Percentiles rank a stretch among this genome's conserved stretches.
phyloP scores from a whole-genome alignment of 1,139 yeast species.

The Suhomyces choctaworum region DNA sequence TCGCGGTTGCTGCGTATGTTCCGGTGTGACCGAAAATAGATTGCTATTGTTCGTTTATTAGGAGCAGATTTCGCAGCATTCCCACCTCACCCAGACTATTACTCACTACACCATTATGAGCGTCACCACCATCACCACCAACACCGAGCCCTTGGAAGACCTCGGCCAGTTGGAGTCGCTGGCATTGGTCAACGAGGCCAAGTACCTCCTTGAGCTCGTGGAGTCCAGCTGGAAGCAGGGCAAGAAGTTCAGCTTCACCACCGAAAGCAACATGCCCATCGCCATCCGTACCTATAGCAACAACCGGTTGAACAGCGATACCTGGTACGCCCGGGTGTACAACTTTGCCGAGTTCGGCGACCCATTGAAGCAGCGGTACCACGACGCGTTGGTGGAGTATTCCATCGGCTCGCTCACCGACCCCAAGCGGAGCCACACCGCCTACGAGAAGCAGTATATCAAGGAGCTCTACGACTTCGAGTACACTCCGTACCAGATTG shows the following conservation, averaged over 20 bases:
- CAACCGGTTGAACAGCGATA: slow-evolving; percentile 18
- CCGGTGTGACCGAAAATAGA: too few relatives aligned
- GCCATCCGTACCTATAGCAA: slow-evolving; percentile 19
- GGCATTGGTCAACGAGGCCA: slow-evolving; percentile 16
- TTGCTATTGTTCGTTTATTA: background rate
- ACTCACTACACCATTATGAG: slow-evolving; percentile 11
- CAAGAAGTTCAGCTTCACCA: slow-evolving; percentile 15
- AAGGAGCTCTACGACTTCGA: slow-evolving; percentile 30
- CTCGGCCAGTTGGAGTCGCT: slow-evolving; percentile 16
- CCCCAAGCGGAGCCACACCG: slow-evolving; percentile 32
- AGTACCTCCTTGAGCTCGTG: slow-evolving; percentile 16
- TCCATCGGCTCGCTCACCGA: slow-evolving; percentile 22
- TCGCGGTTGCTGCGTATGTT: too few relatives aligned
- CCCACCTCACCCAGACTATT: too few relatives aligned
- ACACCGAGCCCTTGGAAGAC: slow-evolving; percentile 16
- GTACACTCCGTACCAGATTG: slow-evolving; percentile 18
- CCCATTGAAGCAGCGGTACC: slow-evolving; percentile 17
- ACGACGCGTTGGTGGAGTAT: slow-evolving; percentile 17
- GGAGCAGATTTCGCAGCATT: background rate
- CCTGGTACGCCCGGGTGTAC: slow-evolving; percentile 26
- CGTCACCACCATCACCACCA: slow-evolving; percentile 12
- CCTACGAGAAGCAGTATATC: slow-evolving; percentile 36
- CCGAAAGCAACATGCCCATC: slow-evolving; percentile 13
- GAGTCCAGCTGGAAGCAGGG: slow-evolving; percentile 18
- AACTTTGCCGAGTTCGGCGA: slow-evolving; percentile 20